phyloP scores from a whole-genome alignment of 352 stramenopile genomes.

The Pythium apleroticum region DNA sequence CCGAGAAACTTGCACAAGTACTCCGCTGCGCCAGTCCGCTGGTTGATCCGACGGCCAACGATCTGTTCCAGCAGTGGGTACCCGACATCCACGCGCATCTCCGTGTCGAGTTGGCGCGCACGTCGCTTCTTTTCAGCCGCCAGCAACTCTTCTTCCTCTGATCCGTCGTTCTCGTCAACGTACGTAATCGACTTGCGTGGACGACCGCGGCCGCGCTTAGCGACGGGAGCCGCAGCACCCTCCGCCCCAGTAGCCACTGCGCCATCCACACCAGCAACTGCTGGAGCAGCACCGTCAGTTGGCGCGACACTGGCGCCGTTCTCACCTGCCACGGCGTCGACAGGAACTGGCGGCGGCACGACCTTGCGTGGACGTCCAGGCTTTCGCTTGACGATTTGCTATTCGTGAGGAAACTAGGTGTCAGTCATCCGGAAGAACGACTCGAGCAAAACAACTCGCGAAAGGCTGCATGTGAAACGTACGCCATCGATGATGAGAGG shows the following conservation, averaged over 20 bases:
- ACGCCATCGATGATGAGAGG: slow-evolving; percentile 1
- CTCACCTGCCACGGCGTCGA: not conserved
- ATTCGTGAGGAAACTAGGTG: not conserved
- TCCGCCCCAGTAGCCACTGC: not conserved
- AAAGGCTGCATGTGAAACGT: not conserved
- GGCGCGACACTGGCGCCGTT: not conserved
- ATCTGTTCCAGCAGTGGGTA: slow-evolving; percentile 83
- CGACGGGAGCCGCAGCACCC: not conserved
- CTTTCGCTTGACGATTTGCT: slow-evolving; percentile 17
- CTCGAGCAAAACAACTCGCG: no score
- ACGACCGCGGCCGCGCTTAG: slow-evolving; percentile 26
- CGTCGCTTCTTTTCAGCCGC: slow-evolving; percentile 64
- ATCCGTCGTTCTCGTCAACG: slow-evolving; percentile 65
- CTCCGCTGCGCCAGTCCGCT: slow-evolving; percentile 63
- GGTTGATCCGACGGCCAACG: slow-evolving; percentile 79
- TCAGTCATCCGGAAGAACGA: not conserved
- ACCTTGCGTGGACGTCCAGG: slow-evolving; percentile 20
- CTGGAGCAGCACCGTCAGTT: not conserved
- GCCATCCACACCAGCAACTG: not conserved
- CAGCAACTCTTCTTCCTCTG: slow-evolving; percentile 59
- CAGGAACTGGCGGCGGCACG: not conserved
- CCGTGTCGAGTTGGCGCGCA: slow-evolving; percentile 78
- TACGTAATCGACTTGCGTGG: slow-evolving; percentile 77
- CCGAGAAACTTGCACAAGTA: slow-evolving; percentile 89
- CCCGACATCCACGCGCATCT: slow-evolving; percentile 43